phyloP scores from a whole-genome alignment of 2,329 filamentous ascomycete genomes.

The Phaeoacremonium minimum region DNA sequence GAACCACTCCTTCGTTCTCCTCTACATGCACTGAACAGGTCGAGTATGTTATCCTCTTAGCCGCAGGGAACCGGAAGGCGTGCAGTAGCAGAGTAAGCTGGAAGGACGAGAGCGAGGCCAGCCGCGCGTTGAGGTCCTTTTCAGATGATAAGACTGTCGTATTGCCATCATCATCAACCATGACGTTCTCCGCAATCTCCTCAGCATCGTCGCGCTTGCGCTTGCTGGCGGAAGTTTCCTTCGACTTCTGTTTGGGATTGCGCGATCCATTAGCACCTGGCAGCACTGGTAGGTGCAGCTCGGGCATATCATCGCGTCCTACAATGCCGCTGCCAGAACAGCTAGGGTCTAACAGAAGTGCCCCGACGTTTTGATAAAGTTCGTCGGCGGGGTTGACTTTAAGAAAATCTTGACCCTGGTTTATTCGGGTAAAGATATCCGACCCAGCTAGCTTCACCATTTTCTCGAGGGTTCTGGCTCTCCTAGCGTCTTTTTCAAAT shows the following conservation, averaged over 20 bases:
- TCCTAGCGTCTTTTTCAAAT: conserved; percentile 69
- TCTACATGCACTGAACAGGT: conserved; percentile 85
- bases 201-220: conserved; percentile 37
- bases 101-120: conserved; percentile 73
- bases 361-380: conserved; percentile 67
- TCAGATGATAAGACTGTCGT: conserved; percentile 47
- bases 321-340: conserved; percentile 96
- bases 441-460: conserved; percentile 81
- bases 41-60: conserved; percentile 78
- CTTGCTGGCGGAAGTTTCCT: conserved; percentile 24
- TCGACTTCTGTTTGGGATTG: conserved; percentile 34
- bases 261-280: conserved; percentile 1
- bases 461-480: conserved; percentile 73
- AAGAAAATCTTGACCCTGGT: conserved; percentile 76
- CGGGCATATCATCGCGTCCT: conserved; percentile 74
- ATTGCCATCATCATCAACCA: conserved; percentile 54
- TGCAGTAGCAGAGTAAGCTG: conserved; percentile 80
- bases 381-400: conserved; percentile 62
- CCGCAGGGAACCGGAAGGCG: conserved; percentile 75
- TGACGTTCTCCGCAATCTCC: conserved; percentile 20
- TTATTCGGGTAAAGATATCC: conserved; percentile 60
- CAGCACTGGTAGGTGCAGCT: conserved; percentile 53
- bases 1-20: conserved; percentile 86
- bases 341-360: conserved; percentile 84
- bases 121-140: conserved; percentile 56